These are phyloP conservation scores for Kodamaea neixiangensis DNA, from an alignment of 805 yeast species.

Conservation along the genomic window DNA sequence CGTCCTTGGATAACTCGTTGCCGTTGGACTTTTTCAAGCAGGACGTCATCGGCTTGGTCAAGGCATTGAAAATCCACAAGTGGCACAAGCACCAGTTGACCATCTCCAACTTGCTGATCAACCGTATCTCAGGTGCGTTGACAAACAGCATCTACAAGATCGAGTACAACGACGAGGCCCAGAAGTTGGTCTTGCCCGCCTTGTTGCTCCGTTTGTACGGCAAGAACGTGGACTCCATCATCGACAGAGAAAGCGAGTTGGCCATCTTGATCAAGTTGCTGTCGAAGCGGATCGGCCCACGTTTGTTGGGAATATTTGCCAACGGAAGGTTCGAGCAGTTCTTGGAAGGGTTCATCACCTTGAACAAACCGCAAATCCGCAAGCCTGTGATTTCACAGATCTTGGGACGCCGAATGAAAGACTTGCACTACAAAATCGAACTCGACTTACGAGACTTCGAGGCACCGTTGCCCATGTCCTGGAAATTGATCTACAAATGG, in stretches of 20 bases:
- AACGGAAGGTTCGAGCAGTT: conserved; percentile 96
- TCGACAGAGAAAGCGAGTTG: conserved; percentile 83
- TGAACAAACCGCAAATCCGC: conserved; percentile 72
- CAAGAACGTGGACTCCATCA: conserved; percentile 77
- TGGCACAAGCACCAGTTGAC: conserved; percentile 66
- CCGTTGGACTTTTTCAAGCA: conserved; percentile 85
- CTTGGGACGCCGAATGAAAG: conserved; percentile 96
- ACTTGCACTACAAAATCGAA: conserved; percentile 78
- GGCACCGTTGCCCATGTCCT: conserved; percentile 60
- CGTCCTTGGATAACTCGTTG: conserved; percentile 68
- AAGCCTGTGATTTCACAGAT: conserved; percentile 74
- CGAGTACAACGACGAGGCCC: conserved; percentile 47
- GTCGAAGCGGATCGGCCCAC: conserved; percentile 81
- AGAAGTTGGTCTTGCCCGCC: conserved; percentile 48
- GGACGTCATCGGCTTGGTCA: conserved; percentile 68
- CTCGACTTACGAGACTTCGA: conserved; percentile 57
- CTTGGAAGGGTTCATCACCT: conserved; percentile 76
- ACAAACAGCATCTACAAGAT: conserved; percentile 87
- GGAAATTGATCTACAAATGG: conserved; percentile 79
- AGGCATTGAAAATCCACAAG: conserved; percentile 65
- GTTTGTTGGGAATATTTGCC: conserved; percentile 80
- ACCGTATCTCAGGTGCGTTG: conserved; percentile 86
- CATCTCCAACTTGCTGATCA: conserved; percentile 47
- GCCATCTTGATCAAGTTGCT: conserved; percentile 72
- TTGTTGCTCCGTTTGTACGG: conserved; percentile 85